These are phyloP conservation scores for Rhododendron ferrugineum DNA, from an alignment of 148 eudicot species.

Conservation along the genomic window DNA sequence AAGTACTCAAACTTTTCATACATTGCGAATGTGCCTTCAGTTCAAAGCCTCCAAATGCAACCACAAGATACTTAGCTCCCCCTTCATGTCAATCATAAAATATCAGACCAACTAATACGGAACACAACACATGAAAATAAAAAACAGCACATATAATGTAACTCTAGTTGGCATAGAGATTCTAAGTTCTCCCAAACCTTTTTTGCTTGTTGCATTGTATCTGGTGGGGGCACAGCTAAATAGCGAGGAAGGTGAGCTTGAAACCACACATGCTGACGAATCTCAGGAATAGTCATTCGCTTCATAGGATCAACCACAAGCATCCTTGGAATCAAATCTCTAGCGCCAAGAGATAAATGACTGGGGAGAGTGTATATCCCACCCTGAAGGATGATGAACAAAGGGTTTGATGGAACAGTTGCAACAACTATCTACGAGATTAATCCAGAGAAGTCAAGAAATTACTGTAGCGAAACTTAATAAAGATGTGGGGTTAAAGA, in stretches of 20 bases:
- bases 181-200: constrained; percentile 44
- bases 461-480: neutral
- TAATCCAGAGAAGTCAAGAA: neutral
- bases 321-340: constrained; percentile 94
- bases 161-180: neutral
- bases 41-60: neutral
- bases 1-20: neutral
- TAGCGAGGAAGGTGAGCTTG: constrained; percentile 95
- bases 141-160: neutral
- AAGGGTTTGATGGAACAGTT: neutral
- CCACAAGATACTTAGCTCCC: neutral
- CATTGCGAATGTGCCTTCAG: neutral
- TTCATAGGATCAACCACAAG: constrained; percentile 96
- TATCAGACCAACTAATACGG: neutral
- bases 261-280: constrained; percentile 86
- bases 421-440: neutral
- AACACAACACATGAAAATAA: neutral
- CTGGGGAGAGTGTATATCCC: constrained; percentile 98
- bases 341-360: constrained; percentile 83
- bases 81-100: constrained; percentile 29
- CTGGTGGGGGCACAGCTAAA: constrained; percentile 94
- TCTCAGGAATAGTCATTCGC: constrained; percentile 86
- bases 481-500: neutral
- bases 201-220: constrained; percentile 84
- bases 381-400: constrained; percentile 39